Conservation (phyloP, 306 rosid genomes). For the Mimosa pudica region DNA sequence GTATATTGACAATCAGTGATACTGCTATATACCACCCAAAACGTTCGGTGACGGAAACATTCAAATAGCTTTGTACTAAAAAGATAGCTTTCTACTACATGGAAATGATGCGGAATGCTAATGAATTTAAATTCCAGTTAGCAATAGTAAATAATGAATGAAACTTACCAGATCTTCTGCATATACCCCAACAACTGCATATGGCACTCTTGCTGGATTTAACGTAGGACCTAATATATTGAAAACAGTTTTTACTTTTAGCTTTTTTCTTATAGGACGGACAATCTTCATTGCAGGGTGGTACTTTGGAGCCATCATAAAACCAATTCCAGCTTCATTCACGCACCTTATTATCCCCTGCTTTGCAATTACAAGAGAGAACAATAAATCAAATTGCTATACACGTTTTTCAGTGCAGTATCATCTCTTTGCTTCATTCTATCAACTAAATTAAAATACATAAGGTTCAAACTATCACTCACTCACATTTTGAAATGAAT, state of each 20-base stretch:
- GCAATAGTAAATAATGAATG: background rate
- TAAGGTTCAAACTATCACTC: slow-evolving; percentile 1
- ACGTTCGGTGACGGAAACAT: background rate
- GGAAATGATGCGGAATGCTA: slow-evolving; percentile 5
- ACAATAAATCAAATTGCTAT: slow-evolving; percentile 13
- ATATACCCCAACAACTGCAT: slow-evolving; percentile 95
- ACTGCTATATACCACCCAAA: slow-evolving; percentile 15
- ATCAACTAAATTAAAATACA: slow-evolving; percentile 5
- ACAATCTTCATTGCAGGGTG: slow-evolving; percentile 92
- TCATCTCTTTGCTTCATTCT: slow-evolving; percentile 6
- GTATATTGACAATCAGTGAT: slow-evolving; percentile 2
- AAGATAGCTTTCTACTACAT: background rate
- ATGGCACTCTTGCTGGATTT: slow-evolving; percentile 88
- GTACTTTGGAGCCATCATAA: slow-evolving; percentile 89
- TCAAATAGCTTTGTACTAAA: background rate
- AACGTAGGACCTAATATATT: slow-evolving; percentile 92
- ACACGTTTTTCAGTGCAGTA: slow-evolving; percentile 2
- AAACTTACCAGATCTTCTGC: slow-evolving; percentile 69
- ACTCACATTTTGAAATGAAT: background rate
- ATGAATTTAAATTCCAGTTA: slow-evolving; percentile 6
- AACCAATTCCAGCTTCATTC: slow-evolving; percentile 84
- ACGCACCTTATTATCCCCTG: slow-evolving; percentile 79
- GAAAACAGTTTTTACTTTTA: slow-evolving; percentile 82
- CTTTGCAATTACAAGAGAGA: slow-evolving; percentile 33
- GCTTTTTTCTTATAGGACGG: slow-evolving; percentile 77